phyloP scores from a whole-genome alignment of 2,329 filamentous ascomycete genomes.

The Cladosporium halotolerans region DNA sequence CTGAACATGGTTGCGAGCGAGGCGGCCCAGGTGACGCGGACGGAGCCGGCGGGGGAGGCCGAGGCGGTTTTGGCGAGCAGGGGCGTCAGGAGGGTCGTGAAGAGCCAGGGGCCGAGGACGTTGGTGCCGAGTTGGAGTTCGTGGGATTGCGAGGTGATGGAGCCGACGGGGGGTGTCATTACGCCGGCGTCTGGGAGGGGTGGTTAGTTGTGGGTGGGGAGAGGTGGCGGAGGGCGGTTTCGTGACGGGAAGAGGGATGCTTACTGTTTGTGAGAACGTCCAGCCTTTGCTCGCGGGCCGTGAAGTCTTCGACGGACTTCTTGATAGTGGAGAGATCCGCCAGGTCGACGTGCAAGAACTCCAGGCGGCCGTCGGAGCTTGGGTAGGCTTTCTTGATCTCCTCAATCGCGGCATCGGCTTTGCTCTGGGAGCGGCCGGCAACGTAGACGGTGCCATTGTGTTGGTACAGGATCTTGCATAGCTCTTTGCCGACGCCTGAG shows the following conservation, averaged over 20 bases:
- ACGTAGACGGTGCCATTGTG: slow-evolving; percentile 52
- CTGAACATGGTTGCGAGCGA: slow-evolving; percentile 20
- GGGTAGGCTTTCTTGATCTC: slow-evolving; percentile 35
- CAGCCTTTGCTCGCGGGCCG: slow-evolving; percentile 30
- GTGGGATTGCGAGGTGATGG: slow-evolving; percentile 27
- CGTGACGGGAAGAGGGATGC: neutral
- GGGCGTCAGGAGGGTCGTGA: slow-evolving; percentile 28
- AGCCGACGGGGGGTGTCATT: slow-evolving; percentile 31
- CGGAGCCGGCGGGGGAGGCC: slow-evolving; percentile 17
- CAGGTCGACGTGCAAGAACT: slow-evolving; percentile 43
- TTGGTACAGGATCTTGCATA: slow-evolving; percentile 49
- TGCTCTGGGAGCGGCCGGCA: slow-evolving; percentile 44
- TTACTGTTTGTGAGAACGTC: slow-evolving; percentile 39
- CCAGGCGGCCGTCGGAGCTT: slow-evolving; percentile 35
- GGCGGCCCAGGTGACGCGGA: slow-evolving; percentile 28
- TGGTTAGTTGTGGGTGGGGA: neutral
- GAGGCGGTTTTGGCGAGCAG: slow-evolving; percentile 25
- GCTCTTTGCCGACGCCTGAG: slow-evolving; percentile 43
- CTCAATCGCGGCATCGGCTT: slow-evolving; percentile 41
- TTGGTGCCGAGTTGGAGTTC: slow-evolving; percentile 33
- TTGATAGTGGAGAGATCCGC: slow-evolving; percentile 32
- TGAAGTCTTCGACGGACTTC: slow-evolving; percentile 30
- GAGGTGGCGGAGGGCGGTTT: neutral
- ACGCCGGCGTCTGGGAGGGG: slow-evolving; percentile 16
- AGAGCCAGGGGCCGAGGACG: slow-evolving; percentile 29